Evolutionary conservation across 2,329 filamentous ascomycete genomes (phyloP), one percentile per base, ranked within the genome.

Genomic region (Fusarium palustre): DNA sequence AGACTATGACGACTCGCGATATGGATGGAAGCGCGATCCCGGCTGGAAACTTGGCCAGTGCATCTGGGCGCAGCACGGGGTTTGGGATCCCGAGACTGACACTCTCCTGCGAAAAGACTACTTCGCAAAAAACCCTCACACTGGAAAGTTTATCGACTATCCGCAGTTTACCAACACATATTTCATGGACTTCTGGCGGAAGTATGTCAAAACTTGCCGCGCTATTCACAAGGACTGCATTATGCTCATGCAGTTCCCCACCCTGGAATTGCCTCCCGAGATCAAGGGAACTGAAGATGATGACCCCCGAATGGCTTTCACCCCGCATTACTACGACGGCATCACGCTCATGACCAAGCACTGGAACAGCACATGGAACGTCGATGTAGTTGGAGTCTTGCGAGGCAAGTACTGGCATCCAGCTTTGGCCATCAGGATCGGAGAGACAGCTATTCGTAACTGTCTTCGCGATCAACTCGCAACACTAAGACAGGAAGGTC

Each of bases 261-360:
- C 96, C 0, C 87, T 97, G 71, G 96, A 99, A 80, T 88, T 99
- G 15, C 96, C 96, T 1, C 96, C 97, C 0, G 84, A 85, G 45
- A 91, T 98, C 77, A 97, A 96, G 78, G 94, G 90, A 15, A 97
- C 94, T 0, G 83, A 86, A 30, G 95, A 98, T 76, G 94, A 98
- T 73, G 94, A 99, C 72, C 89, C 90, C 5, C 92, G 91, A 66
- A 91, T 98, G 87, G 92, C 94, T 4, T 98, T 97, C 78, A 91
- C 96, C 12, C 93, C 94, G 3, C 96, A 99, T 80, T 99, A 93
- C 77, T 99, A 99, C 79, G 96, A 99, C 74, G 96, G 96, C 13
- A 91, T 99, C 58, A 99, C 96, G 0, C 85, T 99, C 6, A 92
- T 99, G 87, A 98, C 93, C 15, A 99, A 99, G 81, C 97, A 97